A percentile compares a stretch with the other conserved stretches of the same genome.
phyloP scores from a whole-genome alignment of 2,329 filamentous ascomycete genomes.

The Didymosphaeria variabile region DNA sequence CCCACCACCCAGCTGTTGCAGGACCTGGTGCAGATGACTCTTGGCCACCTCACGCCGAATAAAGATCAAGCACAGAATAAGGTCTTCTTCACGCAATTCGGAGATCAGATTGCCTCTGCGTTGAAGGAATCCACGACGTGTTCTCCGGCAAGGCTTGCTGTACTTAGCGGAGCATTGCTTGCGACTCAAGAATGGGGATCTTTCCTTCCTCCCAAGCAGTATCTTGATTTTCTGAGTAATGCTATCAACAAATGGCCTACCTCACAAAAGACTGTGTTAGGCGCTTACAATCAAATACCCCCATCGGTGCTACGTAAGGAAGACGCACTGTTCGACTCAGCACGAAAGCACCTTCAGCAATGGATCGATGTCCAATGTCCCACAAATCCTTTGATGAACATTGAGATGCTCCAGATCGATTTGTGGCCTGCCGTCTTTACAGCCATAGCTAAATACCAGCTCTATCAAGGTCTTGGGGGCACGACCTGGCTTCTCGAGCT shows the following conservation, averaged over 20 bases:
- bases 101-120: conserved; percentile 28
- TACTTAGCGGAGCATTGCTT: conserved; percentile 36
- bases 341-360: conserved; percentile 28
- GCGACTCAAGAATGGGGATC: conserved; percentile 32
- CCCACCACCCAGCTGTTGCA: conserved; percentile 33
- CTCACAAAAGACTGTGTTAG: conserved; percentile 30
- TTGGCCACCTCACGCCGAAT: conserved; percentile 44
- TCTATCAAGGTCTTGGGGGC: conserved; percentile 26
- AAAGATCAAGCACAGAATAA: conserved; percentile 46
- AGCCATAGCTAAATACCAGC: conserved; percentile 33
- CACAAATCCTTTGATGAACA: not conserved
- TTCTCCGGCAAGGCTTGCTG: conserved; percentile 33
- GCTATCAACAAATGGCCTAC: conserved; percentile 18
- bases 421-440: conserved; percentile 26
- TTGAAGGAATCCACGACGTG: conserved; percentile 33
- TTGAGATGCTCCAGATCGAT: not conserved
- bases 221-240: conserved; percentile 33
- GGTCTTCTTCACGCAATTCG: conserved; percentile 39
- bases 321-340: conserved; percentile 23
- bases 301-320: conserved; percentile 26
- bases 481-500: conserved; percentile 33
- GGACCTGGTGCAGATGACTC: conserved; percentile 34
- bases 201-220: conserved; percentile 34
- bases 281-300: conserved; percentile 41
- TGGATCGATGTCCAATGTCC: conserved; percentile 24